Evolutionary conservation across 306 rosid genomes (phyloP).

Genomic region (Vicia sativa): DNA sequence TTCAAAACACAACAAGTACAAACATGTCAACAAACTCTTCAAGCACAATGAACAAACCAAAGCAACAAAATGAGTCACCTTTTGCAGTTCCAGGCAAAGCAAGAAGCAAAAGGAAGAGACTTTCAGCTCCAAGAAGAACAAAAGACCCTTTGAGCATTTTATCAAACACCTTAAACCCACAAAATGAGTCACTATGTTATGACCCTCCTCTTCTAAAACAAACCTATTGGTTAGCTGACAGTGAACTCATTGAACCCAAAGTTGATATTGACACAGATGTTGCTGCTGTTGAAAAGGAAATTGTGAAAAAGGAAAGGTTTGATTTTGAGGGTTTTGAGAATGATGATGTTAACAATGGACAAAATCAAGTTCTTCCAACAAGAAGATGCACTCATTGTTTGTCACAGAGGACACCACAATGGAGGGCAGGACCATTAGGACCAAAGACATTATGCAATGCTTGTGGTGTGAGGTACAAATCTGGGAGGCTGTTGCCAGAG

Average conservation of each 20-base stretch:
- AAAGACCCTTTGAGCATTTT: slow-evolving; percentile 47
- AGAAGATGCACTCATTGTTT: slow-evolving; percentile 51
- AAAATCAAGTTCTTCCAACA: slow-evolving; percentile 47
- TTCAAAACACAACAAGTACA: slow-evolving; percentile 31
- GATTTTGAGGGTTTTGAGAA: slow-evolving; percentile 10
- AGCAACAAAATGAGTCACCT: slow-evolving; percentile 32
- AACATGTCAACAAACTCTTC: slow-evolving; percentile 46
- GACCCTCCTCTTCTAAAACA: slow-evolving; percentile 67
- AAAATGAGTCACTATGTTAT: slow-evolving; percentile 44
- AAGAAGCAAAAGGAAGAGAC: slow-evolving; percentile 76
- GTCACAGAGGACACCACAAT: slow-evolving; percentile 48
- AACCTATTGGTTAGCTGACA: slow-evolving; percentile 67
- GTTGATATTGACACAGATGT: background rate
- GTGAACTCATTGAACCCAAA: slow-evolving; percentile 57
- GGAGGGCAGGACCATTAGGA: slow-evolving; percentile 52
- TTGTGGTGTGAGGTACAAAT: slow-evolving; percentile 52
- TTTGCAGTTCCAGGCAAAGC: slow-evolving; percentile 65
- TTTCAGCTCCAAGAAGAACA: slow-evolving; percentile 46
- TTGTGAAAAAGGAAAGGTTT: background rate
- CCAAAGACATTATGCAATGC: slow-evolving; percentile 51
- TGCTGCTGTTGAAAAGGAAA: background rate
- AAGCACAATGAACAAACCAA: slow-evolving; percentile 33
- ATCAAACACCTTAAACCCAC: slow-evolving; percentile 44
- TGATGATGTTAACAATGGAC: slow-evolving; percentile 32
- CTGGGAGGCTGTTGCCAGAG: slow-evolving; percentile 52